Percentiles rank a stretch among this genome's conserved stretches.
These are phyloP conservation scores for Hansenula anomala DNA, from an alignment of 1,139 yeast genomes.

Conservation along the genomic window DNA sequence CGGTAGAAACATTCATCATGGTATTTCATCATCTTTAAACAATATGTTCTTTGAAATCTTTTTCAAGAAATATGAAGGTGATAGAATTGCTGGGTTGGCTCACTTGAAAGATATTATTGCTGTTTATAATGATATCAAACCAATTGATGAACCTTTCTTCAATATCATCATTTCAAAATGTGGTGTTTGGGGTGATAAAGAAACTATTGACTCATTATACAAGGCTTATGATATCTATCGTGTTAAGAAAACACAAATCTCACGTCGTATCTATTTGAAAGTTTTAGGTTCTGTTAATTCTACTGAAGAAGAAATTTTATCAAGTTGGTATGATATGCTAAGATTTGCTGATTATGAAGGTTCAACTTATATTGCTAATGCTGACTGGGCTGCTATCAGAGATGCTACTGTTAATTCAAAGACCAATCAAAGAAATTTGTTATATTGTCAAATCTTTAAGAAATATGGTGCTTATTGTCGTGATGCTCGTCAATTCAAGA, in stretches of 20 bases:
- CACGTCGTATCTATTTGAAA: slow-evolving; percentile 72
- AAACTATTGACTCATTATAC: slow-evolving; percentile 43
- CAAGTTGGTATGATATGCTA: slow-evolving; percentile 59
- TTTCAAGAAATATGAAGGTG: slow-evolving; percentile 52
- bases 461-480: slow-evolving; percentile 44
- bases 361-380: slow-evolving; percentile 64
- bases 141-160: slow-evolving; percentile 70
- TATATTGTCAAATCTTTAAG: slow-evolving; percentile 57
- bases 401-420: slow-evolving; percentile 58
- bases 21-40: slow-evolving; percentile 62
- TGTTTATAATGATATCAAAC: slow-evolving; percentile 50
- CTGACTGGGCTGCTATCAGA: slow-evolving; percentile 85
- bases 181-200: slow-evolving; percentile 64
- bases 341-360: slow-evolving; percentile 48
- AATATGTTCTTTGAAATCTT: slow-evolving; percentile 66
- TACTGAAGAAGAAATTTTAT: slow-evolving; percentile 49
- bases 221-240: slow-evolving; percentile 59
- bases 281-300: slow-evolving; percentile 64
- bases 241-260: slow-evolving; percentile 61
- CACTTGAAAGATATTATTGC: slow-evolving; percentile 55
- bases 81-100: slow-evolving; percentile 49
- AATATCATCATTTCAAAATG: slow-evolving; percentile 71
- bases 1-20: slow-evolving; percentile 57
- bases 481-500: slow-evolving; percentile 35
- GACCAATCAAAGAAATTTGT: slow-evolving; percentile 40